Evolutionary conservation across 139 green algal genomes (phyloP).

Genomic region (Auxenochlorella pyrenoidosa): DNA sequence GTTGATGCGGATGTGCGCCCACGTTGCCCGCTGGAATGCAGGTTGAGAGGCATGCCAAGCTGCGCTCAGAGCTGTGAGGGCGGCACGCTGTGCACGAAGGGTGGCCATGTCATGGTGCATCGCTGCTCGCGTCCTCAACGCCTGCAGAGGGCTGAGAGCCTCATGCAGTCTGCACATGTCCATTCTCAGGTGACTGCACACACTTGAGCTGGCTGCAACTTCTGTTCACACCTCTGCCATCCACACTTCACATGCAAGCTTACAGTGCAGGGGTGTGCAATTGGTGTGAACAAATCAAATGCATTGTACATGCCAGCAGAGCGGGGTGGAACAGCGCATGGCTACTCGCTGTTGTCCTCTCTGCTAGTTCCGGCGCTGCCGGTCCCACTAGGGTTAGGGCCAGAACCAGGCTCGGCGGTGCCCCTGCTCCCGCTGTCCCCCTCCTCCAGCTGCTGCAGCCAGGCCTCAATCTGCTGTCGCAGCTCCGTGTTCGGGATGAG

Average conservation of each 20-base stretch:
- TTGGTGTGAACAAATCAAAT: too few relatives aligned
- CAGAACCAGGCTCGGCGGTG: not conserved
- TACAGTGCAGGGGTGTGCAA: too few relatives aligned
- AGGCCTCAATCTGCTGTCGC: not conserved
- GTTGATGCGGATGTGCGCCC: not conserved
- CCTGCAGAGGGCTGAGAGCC: too few relatives aligned
- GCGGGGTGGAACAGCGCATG: not conserved
- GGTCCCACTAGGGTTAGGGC: not conserved
- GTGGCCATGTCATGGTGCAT: too few relatives aligned
- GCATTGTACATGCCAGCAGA: too few relatives aligned
- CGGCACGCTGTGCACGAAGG: not conserved
- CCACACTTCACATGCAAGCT: too few relatives aligned
- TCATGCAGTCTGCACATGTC: too few relatives aligned
- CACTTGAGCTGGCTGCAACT: too few relatives aligned
- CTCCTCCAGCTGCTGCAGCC: not conserved
- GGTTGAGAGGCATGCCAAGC: not conserved
- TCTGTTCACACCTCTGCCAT: not conserved
- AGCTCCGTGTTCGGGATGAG: not conserved
- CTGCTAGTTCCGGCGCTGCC: too few relatives aligned
- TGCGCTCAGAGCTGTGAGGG: not conserved
- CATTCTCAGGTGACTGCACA: too few relatives aligned
- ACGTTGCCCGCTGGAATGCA: not conserved
- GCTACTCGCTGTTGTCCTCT: not conserved
- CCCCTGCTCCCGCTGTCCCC: not conserved
- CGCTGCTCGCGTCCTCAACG: too few relatives aligned